Evolutionary conservation across 257 asterid species (phyloP).

Genomic region (Nicotiana knightiana): DNA sequence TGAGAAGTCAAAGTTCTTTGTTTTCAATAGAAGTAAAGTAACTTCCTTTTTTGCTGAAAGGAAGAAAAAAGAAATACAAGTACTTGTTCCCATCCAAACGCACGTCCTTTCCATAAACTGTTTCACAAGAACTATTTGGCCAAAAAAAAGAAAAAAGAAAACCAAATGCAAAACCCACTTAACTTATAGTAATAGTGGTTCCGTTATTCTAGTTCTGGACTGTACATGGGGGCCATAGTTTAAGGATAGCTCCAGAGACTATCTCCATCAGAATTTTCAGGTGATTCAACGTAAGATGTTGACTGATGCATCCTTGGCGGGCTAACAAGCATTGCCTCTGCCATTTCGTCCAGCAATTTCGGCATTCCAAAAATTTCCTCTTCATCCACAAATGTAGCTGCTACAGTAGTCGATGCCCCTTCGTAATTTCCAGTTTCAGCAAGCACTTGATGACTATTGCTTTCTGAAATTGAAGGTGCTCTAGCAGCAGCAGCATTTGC

Average conservation of each 20-base stretch:
- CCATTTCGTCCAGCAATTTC: slow-evolving; percentile 16
- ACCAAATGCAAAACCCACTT: background rate
- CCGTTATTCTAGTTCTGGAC: background rate
- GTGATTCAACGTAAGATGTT: background rate
- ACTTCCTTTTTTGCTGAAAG: background rate
- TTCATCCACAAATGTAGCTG: slow-evolving; percentile 7
- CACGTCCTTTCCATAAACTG: background rate
- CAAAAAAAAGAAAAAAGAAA: background rate
- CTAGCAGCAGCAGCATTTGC: background rate
- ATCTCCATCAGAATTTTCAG: slow-evolving; percentile 8
- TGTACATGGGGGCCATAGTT: background rate
- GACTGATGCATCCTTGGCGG: slow-evolving; percentile 14
- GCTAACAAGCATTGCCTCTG: slow-evolving; percentile 13
- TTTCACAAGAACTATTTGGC: background rate
- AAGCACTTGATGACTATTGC: background rate
- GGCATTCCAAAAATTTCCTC: slow-evolving; percentile 15
- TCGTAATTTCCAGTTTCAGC: background rate
- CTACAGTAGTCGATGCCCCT: background rate
- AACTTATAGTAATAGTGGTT: background rate
- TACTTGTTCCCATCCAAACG: background rate
- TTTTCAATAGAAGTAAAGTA: background rate
- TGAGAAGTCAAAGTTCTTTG: background rate
- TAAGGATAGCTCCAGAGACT: slow-evolving; percentile 11
- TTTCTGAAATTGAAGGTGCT: background rate
- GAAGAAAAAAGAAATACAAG: background rate